Conservation (phyloP, 208 protist genomes). For the Trypanosoma vivax region DNA sequence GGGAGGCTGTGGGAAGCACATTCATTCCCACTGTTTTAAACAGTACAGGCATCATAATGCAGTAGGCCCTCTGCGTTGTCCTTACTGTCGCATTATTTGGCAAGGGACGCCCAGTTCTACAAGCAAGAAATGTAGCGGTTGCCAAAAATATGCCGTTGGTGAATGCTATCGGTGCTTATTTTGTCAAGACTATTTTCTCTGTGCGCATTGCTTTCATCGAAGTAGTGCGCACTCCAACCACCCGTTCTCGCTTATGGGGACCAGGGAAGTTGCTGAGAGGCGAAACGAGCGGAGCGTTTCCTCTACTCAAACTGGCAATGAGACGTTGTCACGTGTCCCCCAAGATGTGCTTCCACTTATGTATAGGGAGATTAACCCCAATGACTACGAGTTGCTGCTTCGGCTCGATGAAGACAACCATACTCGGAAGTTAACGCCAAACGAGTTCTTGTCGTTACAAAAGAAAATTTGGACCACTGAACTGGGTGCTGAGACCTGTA, state of each 20-base stretch:
- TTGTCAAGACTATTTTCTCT: slow-evolving; percentile 40
- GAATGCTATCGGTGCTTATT: slow-evolving; percentile 41
- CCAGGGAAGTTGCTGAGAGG: slow-evolving; percentile 10
- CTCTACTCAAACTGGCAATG: not conserved
- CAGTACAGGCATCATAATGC: slow-evolving; percentile 23
- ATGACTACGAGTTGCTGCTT: slow-evolving; percentile 73
- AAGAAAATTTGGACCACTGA: slow-evolving; percentile 17
- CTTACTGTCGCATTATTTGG: slow-evolving; percentile 24
- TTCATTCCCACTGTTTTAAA: slow-evolving; percentile 22
- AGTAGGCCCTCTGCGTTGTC: slow-evolving; percentile 11
- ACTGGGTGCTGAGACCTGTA: slow-evolving; percentile 27
- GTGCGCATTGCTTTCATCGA: slow-evolving; percentile 27
- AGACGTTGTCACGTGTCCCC: not conserved
- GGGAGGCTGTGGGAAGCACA: slow-evolving; percentile 21
- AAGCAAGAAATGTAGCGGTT: slow-evolving; percentile 19
- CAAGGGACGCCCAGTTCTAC: slow-evolving; percentile 2
- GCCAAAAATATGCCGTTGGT: slow-evolving; percentile 18
- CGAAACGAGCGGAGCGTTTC: not conserved
- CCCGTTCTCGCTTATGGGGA: slow-evolving; percentile 32
- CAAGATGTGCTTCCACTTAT: slow-evolving; percentile 30
- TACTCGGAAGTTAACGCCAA: slow-evolving; percentile 19
- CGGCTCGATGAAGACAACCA: slow-evolving; percentile 33
- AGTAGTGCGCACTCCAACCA: slow-evolving; percentile 33
- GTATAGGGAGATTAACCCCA: slow-evolving; percentile 66
- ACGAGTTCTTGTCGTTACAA: slow-evolving; percentile 23